These are phyloP conservation scores for Claviceps lovelessii DNA, from an alignment of 2,329 filamentous ascomycete species.

Conservation along the genomic window DNA sequence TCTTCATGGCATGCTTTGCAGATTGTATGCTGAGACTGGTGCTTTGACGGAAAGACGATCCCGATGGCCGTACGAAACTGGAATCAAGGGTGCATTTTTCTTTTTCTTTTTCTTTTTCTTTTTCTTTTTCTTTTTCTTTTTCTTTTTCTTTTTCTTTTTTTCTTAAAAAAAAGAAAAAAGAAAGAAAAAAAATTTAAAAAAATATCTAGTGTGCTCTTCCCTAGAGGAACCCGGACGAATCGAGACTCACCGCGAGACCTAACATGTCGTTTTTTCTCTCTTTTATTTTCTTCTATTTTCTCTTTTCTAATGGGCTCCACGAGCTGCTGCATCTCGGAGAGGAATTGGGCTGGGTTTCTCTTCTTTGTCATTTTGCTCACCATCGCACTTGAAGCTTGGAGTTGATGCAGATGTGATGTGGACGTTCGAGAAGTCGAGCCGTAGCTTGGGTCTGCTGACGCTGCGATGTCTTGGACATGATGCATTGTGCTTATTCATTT, in stretches of 20 bases:
- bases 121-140: too few relatives aligned
- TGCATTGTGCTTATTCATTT: background rate
- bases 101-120: too few relatives aligned
- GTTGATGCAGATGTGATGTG: background rate
- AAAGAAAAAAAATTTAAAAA: too few relatives aligned
- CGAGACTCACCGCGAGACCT: background rate
- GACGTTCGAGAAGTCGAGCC: background rate
- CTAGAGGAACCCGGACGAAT: background rate
- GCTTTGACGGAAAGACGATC: too few relatives aligned
- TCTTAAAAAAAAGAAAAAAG: too few relatives aligned
- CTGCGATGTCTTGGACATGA: background rate
- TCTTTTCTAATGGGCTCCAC: background rate
- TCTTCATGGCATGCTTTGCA: background rate
- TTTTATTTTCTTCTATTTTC: too few relatives aligned
- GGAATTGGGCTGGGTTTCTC: background rate
- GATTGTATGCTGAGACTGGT: too few relatives aligned
- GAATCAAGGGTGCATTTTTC: too few relatives aligned
- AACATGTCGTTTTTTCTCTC: too few relatives aligned
- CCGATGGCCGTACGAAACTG: too few relatives aligned
- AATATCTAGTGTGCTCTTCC: background rate
- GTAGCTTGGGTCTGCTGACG: background rate
- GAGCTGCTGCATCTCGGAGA: background rate
- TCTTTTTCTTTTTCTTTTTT: too few relatives aligned
- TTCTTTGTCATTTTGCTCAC: background rate
- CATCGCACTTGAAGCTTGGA: background rate